Base-by-base conservation (phyloP, 192 early-diverging fungal genomes). In the Gryganskiella cystojenkinii region DNA sequence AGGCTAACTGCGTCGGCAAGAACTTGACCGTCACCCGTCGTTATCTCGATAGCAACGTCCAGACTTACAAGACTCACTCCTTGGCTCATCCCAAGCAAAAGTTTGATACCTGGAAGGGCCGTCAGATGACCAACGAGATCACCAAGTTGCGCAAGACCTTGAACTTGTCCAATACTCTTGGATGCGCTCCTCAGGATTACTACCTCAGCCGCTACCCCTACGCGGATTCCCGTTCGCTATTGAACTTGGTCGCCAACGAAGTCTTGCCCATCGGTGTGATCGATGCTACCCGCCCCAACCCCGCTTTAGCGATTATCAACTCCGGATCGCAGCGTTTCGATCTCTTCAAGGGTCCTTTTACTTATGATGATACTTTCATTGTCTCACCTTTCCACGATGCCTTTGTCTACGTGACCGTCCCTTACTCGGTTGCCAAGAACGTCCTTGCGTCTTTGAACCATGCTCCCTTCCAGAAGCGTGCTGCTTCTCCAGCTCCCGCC, bases 151-250 rank as follows among this genome's bases (percentile, higher is more conserved):
- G 70, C 43, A 64, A 61, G 37, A 24, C 52, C 10, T 69, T 85
- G 49, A 78, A 81, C 53, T 25, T 82, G 4, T 79, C 83, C 19
- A 56, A 60, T 14, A 53, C 70, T 30, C 35, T 81, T 9, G 85
- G 87, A 9, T 85, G 74, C 45, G 83, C 70, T 20, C 87, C 87
- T 34, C 81, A 85, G 34, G 85, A 88, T 28, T 88, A 85, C 56
- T 85, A 74, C 61, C n/a, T 85, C n/a, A 30, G 22, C 42, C 69
- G 82, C 33, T 82, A 80, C 56, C 65, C 79, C 35, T 50, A 56
- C 52, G 53, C 68, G 31, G 72, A 74, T 75, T 66, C 67, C 54
- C 58, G 69, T 33, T 78, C 76, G 28, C 37, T 86, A 11, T 44
- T 75, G 63, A 81, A 71, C 43, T 30, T 82, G 25, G 58, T 86